Base-by-base conservation (phyloP, 2,329 filamentous ascomycete species). In the Hypoxylon sp. region DNA sequence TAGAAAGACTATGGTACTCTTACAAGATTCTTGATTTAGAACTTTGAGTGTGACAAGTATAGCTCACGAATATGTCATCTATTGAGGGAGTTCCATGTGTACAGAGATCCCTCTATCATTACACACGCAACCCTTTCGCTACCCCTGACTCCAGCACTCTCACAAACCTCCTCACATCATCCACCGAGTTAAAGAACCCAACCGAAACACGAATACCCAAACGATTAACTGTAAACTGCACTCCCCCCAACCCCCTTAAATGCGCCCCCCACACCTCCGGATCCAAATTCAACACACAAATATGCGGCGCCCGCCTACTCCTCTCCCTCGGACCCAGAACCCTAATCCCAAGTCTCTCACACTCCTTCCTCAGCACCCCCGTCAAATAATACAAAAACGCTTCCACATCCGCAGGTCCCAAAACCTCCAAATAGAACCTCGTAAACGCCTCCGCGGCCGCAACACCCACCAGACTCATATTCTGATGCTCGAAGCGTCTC, bases 401-500 rank as follows among this genome's bases (percentile, higher is more conserved):
- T 64, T 77, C 71, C 0, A 79, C 74, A 3, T 75, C 73, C 45
- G 25, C 50, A 2, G 75, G 58, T 0, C 68, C 68, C 51, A 77
- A 64, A 0, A 65, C 65, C 4, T 77, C 75, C 1, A 77, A 67
- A 10, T 76, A 78, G 23, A 78, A 74, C 32, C 65, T 21, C 0
- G 74, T 60, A n/a, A 67, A 75, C 2, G 76, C 73, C 7, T 67
- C 72, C 0, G 73, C 76, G 0, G 75, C 75, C 0, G 59, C 70
- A 0, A 70, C 72, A 0, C 48, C 72, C 11, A 76, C 63, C 2
- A 78, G 58, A 30, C 72, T 77, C 52, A 76, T 66, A 34, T 78
- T 79, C 10, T 74, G 61, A 45, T 79, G 77, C 23, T 77, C 75
- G 51, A 75, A 79, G 36, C 77, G 68, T 2, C 67, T 70, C 17